Evolutionary conservation across 352 stramenopile species (phyloP).

Genomic region (Globisporangium nagaii): DNA sequence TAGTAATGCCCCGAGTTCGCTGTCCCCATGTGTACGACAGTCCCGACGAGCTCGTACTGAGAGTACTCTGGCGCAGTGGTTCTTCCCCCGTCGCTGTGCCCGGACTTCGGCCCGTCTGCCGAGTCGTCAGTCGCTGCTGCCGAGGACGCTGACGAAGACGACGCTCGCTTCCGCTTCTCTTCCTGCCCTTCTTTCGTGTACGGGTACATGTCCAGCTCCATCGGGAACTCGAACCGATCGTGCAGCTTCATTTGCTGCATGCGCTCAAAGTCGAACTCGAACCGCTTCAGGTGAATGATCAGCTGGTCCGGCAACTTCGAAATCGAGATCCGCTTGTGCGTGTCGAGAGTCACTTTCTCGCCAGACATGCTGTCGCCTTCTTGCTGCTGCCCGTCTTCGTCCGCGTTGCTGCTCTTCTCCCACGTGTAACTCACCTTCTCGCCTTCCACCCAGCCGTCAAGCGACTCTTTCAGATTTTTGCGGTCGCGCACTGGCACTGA

Average conservation of each 20-base stretch:
- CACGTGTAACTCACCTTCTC: conserved; percentile 90
- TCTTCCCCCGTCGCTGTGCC: conserved; percentile 22
- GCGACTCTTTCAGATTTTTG: conserved; percentile 79
- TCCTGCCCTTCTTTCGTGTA: conserved; percentile 88
- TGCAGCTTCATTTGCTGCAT: conserved; percentile 94
- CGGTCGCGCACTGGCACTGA: conserved; percentile 85
- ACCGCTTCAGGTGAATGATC: conserved; percentile 94
- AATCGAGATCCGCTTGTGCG: conserved; percentile 88
- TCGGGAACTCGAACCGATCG: conserved; percentile 91
- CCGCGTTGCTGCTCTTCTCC: conserved; percentile 40
- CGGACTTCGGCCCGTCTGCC: conserved; percentile 5
- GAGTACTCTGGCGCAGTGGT: conserved; percentile 67
- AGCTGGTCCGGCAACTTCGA: conserved; percentile 84
- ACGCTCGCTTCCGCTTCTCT: conserved; percentile 39
- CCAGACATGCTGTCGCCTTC: conserved; percentile 12
- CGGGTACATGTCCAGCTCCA: conserved; percentile 82
- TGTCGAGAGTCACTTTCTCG: conserved; percentile 84
- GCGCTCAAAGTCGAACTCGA: conserved; percentile 94
- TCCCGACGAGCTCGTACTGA: conserved; percentile 82
- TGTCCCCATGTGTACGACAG: conserved; percentile 85
- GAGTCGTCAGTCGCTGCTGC: not conserved
- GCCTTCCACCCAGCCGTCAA: conserved; percentile 85
- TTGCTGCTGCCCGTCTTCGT: conserved; percentile 16
- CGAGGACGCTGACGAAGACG: conserved; percentile 17
- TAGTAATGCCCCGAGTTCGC: conserved; percentile 90